Evolutionary conservation across 164 flowering plant species (phyloP), one percentile per base, ranked within the genome.

Genomic region (Amborella trichopoda): DNA sequence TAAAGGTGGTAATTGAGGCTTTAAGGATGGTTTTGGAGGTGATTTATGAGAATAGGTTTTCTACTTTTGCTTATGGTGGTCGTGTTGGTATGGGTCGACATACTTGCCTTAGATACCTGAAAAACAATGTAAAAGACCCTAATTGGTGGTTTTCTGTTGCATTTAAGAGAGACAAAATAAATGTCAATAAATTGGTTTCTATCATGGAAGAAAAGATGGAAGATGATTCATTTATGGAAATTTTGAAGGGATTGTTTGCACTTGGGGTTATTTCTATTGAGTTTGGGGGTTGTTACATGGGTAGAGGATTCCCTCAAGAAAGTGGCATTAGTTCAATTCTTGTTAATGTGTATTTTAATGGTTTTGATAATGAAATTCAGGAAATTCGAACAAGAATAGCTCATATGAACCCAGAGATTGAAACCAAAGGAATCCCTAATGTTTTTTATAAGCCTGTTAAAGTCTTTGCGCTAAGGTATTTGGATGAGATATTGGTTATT

Each of bases 1-100:
- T 91, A 19, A 87, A 87, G 54, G 86, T 82, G n/a, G 79, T 87
- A 28, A 74, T 87, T 34, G 99, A 91, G 63, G 93, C 96, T 26
- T 48, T 91, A 36, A 66, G 95, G 55, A 74, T 91, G 73, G 83
- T 84, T 11, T 59, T 91, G 57, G 94, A 80, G 52, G 53, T 63
- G 40, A 64, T 91, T 3, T 87, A 83, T 53, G 96, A 84, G 60
- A 76, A 67, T 27, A 62, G 81, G 36, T 84, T 84, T 38, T 72
- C 54, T 17, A 86, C 94, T 1, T 91, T 91, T 59, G 61, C 66
- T 14, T 87, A 87, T 37, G 96, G 96, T 2, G 93, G 90, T 2
- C 80, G 94, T 14, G 80, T 69, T 0, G 75, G 76, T 12, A 75
- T 81, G 94, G 96, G 98, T 0, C 53, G 94, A 28, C 96, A 87